Conservation (phyloP, 129 eudicot species). For the Lactuca saligna region DNA sequence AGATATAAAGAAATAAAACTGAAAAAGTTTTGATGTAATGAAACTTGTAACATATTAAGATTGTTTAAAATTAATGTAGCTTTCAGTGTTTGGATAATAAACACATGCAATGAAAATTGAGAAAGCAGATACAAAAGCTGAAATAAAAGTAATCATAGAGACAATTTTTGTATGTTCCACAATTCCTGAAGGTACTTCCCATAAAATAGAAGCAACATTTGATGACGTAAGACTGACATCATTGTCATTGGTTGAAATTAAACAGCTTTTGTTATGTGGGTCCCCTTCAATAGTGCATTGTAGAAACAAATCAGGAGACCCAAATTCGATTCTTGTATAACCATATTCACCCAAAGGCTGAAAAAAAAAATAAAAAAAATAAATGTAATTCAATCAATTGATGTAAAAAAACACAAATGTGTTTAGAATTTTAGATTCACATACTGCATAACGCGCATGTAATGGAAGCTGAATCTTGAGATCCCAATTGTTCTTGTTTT, state of each 20-base stretch:
- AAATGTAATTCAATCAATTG: background rate
- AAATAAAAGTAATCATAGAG: constrained; percentile 63
- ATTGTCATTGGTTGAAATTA: constrained; percentile 27
- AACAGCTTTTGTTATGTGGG: constrained; percentile 33
- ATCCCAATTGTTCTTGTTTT: constrained; percentile 38
- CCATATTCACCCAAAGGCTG: constrained; percentile 71
- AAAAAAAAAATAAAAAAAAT: constrained; percentile 3
- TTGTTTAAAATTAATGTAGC: constrained; percentile 30
- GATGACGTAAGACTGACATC: constrained; percentile 1
- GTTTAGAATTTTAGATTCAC: background rate
- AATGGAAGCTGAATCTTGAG: constrained; percentile 58
- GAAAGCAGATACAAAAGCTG: constrained; percentile 63
- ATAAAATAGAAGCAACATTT: constrained; percentile 25
- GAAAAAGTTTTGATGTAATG: background rate
- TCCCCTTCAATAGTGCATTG: constrained; percentile 43
- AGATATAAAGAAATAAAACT: background rate
- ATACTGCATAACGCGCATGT: constrained; percentile 83
- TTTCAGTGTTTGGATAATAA: constrained; percentile 28
- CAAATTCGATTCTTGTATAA: constrained; percentile 60
- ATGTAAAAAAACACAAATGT: background rate
- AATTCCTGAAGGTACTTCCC: constrained; percentile 86
- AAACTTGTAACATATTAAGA: constrained; percentile 33
- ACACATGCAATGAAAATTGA: constrained; percentile 53
- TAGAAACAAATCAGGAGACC: constrained; percentile 54
- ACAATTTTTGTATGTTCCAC: constrained; percentile 59